phyloP scores from a whole-genome alignment of 2,329 filamentous ascomycete species.

The Penicillium sp. region DNA sequence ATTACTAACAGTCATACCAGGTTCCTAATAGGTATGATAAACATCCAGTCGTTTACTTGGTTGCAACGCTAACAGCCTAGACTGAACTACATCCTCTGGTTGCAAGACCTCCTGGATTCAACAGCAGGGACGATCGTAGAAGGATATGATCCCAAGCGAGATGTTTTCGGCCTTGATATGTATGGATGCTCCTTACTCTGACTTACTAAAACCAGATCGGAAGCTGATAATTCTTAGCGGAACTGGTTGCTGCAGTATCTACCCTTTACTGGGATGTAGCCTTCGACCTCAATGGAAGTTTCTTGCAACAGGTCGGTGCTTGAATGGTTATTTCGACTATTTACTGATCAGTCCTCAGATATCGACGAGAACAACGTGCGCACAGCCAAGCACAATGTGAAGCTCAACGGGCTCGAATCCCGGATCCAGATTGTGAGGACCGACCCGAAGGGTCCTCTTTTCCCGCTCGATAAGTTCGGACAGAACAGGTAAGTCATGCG shows the following conservation, averaged over 20 bases:
- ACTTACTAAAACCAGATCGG: no score
- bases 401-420: slow-evolving; percentile 57
- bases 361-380: slow-evolving; percentile 66
- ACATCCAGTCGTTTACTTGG: background rate
- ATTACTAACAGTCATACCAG: slow-evolving; percentile 21
- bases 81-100: slow-evolving; percentile 86
- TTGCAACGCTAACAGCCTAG: slow-evolving; percentile 38
- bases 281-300: slow-evolving; percentile 68
- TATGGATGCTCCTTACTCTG: slow-evolving; percentile 28
- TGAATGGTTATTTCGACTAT: background rate
- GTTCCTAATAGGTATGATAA: slow-evolving; percentile 43
- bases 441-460: slow-evolving; percentile 49
- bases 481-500: slow-evolving; percentile 19
- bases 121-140: slow-evolving; percentile 48
- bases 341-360: slow-evolving; percentile 46
- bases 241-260: slow-evolving; percentile 86
- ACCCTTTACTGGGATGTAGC: slow-evolving; percentile 71
- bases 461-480: slow-evolving; percentile 54
- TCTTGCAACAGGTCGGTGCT: slow-evolving; percentile 54
- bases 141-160: slow-evolving; percentile 51
- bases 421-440: slow-evolving; percentile 62
- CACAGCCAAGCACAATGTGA: slow-evolving; percentile 63
- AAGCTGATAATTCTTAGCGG: slow-evolving; percentile 48
- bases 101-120: slow-evolving; percentile 74
- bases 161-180: slow-evolving; percentile 71